phyloP scores from a whole-genome alignment of 2,329 filamentous ascomycete species.

The Ilyonectria mors-panacis region DNA sequence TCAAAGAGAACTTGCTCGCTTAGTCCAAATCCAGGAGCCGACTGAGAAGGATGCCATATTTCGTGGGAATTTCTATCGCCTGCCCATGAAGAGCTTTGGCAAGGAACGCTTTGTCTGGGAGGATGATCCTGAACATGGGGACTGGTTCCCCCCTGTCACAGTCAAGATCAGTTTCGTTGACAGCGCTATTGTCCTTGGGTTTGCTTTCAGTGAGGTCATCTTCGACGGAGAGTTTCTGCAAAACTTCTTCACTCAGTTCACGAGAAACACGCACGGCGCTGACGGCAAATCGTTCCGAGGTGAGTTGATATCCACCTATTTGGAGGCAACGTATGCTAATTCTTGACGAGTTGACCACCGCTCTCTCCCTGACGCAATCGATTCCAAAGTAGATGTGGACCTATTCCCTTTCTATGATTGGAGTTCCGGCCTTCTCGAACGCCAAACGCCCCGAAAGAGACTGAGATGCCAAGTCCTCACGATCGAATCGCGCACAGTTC shows the following conservation, averaged over 20 bases:
- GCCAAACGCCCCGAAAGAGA: background rate
- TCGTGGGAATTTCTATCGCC: background rate
- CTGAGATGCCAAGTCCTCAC: slow-evolving; percentile 23
- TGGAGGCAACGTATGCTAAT: slow-evolving; percentile 7
- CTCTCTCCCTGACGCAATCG: slow-evolving; percentile 12
- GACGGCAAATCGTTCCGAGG: slow-evolving; percentile 6
- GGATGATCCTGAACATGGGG: background rate
- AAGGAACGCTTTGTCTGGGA: slow-evolving; percentile 24
- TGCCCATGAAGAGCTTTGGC: background rate
- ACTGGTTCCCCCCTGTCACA: slow-evolving; percentile 25
- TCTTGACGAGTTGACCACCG: slow-evolving; percentile 20
- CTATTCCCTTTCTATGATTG: slow-evolving; percentile 38
- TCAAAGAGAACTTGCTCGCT: background rate
- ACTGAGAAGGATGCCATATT: no score
- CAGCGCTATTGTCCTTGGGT: slow-evolving; percentile 33
- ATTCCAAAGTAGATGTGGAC: slow-evolving; percentile 10
- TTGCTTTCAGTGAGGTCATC: slow-evolving; percentile 36
- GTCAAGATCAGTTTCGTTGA: slow-evolving; percentile 22
- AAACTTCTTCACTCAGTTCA: slow-evolving; percentile 39
- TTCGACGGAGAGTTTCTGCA: slow-evolving; percentile 40
- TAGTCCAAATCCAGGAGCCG: background rate
- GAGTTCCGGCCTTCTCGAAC: slow-evolving; percentile 8
- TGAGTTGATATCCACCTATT: slow-evolving; percentile 20
- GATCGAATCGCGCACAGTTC: background rate
- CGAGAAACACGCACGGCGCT: slow-evolving; percentile 15